Percentiles rank a stretch among this genome's conserved stretches.
phyloP scores from a whole-genome alignment of 805 yeast genomes.

The Komagataella mondaviorum region DNA sequence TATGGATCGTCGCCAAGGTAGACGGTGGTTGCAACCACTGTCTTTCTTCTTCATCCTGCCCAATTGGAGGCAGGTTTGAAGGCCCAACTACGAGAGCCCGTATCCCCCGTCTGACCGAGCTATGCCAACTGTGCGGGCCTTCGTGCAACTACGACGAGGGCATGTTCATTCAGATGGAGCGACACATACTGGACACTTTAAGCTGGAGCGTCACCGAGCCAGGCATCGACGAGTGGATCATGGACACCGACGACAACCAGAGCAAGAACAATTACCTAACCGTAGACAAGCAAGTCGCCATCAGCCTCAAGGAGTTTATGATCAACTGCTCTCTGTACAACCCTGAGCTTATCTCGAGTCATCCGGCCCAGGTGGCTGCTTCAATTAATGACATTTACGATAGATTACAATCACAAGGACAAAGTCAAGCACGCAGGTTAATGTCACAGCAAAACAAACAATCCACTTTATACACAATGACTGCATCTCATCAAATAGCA shows the following conservation, averaged over 20 bases:
- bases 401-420: constrained; percentile 1
- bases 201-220: constrained; percentile 67
- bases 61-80: constrained; percentile 44
- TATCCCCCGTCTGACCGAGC: constrained; percentile 61
- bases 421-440: neutral
- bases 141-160: constrained; percentile 43
- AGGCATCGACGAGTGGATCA: constrained; percentile 31
- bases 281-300: constrained; percentile 18
- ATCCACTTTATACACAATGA: neutral
- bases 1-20: constrained; percentile 78
- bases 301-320: constrained; percentile 34
- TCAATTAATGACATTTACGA: constrained; percentile 4
- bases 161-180: constrained; percentile 64
- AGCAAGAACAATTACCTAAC: constrained; percentile 21
- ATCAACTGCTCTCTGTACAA: constrained; percentile 35
- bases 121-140: constrained; percentile 59
- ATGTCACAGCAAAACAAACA: neutral
- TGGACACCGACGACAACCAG: constrained; percentile 27
- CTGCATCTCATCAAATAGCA: neutral
- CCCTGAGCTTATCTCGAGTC: constrained; percentile 25
- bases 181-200: constrained; percentile 56
- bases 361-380: constrained; percentile 13
- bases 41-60: constrained; percentile 31
- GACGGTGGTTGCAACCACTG: constrained; percentile 64
- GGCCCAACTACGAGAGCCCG: constrained; percentile 68